Evolutionary conservation across 257 asterid genomes (phyloP), one percentile per base, ranked within the genome.

Genomic region (Dorcoceras hygrometricum): DNA sequence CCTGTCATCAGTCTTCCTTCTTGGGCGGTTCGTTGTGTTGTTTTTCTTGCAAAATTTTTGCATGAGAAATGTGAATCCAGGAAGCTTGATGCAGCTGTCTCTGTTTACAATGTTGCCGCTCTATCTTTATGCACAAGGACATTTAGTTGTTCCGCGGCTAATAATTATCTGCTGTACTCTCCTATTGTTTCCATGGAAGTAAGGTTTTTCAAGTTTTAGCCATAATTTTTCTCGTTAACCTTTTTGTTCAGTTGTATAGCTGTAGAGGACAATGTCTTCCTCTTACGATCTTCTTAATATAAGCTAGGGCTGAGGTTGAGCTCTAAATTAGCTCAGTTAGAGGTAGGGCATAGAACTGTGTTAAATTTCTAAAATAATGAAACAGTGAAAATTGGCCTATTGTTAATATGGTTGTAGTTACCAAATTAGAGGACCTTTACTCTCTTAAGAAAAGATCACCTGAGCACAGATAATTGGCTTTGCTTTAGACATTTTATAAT

Each of bases 151-250:
- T 79, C 87, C 27, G 87, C 89, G 24, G 95, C 96, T 73, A 81
- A 80, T 79, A 82, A 81, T 31, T 81, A 82, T 71, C 79, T 91
- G 72, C 80, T 84, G 36, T 91, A 91, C 76, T 82, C 88, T 19
- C 96, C 96, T 61, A 53, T 91, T 76, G 87, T 88, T 72, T 74
- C 95, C 36, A 46, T 82, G 70, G 83, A 86, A 81, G 97, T 91
- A 76, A n/a, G 66, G 85, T 67, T 29, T 62, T 27, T 16, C 50
- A 23, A 11, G 29, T 53, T 6, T 55, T 50, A 48, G 24, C 69
- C 72, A 43, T 32, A 62, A 31, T 69, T 20, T 69, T 65, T 66
- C 65, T 55, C 69, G 32, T 19, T 29, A 34, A 39, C 39, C 10
- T 50, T 59, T 75, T 57, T 20, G 23, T 36, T 14, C 20, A 39